Conservation (phyloP, 2,329 filamentous ascomycete genomes). For the Neonectria coccinea region DNA sequence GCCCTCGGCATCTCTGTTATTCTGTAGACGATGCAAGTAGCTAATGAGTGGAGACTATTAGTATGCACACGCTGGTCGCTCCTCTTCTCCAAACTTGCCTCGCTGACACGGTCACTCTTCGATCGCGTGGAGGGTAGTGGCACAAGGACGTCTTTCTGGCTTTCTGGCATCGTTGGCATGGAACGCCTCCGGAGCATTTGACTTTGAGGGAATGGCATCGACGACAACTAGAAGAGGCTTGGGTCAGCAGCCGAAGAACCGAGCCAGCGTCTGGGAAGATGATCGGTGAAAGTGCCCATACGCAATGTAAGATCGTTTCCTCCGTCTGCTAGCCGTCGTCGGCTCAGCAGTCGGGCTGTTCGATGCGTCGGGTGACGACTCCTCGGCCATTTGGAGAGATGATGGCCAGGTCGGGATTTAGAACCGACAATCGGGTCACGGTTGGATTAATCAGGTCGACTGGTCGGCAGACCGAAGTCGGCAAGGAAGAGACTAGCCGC, state of each 20-base stretch:
- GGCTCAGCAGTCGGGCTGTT: not conserved
- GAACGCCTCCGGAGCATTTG: slow-evolving; percentile 29
- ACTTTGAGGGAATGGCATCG: slow-evolving; percentile 33
- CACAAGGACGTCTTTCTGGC: slow-evolving; percentile 21
- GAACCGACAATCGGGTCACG: not conserved
- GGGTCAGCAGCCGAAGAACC: not conserved
- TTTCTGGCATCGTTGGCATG: slow-evolving; percentile 28
- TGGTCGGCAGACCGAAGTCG: not conserved
- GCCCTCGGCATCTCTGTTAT: slow-evolving; percentile 3
- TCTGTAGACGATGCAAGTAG: slow-evolving; percentile 24
- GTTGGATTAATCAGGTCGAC: not conserved
- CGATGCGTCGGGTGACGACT: not conserved
- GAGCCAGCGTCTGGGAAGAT: not conserved
- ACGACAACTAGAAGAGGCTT: slow-evolving; percentile 22
- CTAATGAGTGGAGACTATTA: slow-evolving; percentile 5
- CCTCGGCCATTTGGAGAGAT: slow-evolving; percentile 1
- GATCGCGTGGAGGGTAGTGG: slow-evolving; percentile 21
- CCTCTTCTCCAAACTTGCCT: slow-evolving; percentile 9
- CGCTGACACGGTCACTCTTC: slow-evolving; percentile 25
- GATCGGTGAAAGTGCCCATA: not conserved
- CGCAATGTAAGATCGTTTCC: slow-evolving; percentile 11
- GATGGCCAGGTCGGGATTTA: not conserved
- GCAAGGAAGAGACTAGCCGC: not conserved
- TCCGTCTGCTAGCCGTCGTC: not conserved
- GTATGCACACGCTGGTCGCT: not conserved